Conservation (phyloP, 768 basidiomycete genomes). For the Leccinum broughii region DNA sequence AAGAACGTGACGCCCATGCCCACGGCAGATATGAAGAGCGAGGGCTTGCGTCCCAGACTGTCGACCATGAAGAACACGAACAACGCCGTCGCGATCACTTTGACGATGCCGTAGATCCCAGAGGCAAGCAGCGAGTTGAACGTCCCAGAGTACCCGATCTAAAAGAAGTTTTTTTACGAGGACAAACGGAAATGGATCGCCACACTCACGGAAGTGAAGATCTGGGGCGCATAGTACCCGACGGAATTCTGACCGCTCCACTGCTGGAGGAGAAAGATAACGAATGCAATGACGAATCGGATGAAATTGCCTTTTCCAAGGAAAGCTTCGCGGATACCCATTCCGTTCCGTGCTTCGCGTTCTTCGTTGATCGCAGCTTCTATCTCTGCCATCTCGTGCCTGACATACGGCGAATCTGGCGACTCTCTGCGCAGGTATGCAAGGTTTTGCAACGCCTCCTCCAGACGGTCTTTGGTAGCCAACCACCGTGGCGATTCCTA, state of each 20-base stretch:
- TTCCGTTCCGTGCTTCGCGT: constrained; percentile 57
- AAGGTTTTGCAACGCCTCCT: constrained; percentile 58
- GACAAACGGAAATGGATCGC: not conserved
- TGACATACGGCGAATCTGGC: constrained; percentile 43
- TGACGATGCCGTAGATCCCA: constrained; percentile 69
- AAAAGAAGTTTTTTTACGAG: not conserved
- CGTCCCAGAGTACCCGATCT: constrained; percentile 64
- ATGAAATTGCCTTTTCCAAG: constrained; percentile 78
- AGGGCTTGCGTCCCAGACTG: constrained; percentile 64
- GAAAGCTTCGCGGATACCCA: constrained; percentile 71
- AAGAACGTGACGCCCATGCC: constrained; percentile 83
- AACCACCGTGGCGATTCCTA: constrained; percentile 80
- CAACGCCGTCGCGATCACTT: constrained; percentile 62
- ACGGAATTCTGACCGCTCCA: constrained; percentile 87
- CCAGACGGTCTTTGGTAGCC: constrained; percentile 56
- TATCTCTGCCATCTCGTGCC: constrained; percentile 75
- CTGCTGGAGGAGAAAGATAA: constrained; percentile 79
- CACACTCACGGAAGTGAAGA: constrained; percentile 61
- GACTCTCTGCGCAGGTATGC: constrained; percentile 59
- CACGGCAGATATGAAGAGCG: constrained; percentile 69
- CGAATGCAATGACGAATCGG: constrained; percentile 83
- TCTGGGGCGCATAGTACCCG: constrained; percentile 73
- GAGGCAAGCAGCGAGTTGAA: constrained; percentile 68
- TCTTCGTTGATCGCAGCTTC: constrained; percentile 79
- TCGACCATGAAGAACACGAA: constrained; percentile 73